Conservation (phyloP, 2,329 filamentous ascomycete species). For the Epicoccum sorghinum region DNA sequence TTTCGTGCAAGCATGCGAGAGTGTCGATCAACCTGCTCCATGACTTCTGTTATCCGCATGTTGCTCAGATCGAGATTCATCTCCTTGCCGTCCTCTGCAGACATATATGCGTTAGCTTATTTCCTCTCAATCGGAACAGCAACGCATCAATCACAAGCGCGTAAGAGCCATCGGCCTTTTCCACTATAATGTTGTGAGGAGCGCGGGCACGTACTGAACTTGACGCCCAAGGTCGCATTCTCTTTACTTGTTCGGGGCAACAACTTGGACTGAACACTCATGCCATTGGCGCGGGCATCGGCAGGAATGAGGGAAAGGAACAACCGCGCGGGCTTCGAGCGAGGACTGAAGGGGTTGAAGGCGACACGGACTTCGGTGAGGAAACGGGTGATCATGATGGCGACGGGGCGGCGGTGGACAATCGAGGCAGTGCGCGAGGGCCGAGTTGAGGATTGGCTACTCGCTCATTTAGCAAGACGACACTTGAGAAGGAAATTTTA, state of each 20-base stretch:
- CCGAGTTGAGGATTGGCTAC: neutral
- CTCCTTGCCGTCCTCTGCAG: constrained; percentile 87
- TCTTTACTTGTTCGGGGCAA: constrained; percentile 73
- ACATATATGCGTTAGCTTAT: constrained; percentile 22
- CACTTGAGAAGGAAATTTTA: neutral
- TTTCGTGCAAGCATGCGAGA: constrained; percentile 81
- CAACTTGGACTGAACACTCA: constrained; percentile 79
- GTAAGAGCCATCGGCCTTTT: too few species aligned
- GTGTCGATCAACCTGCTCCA: constrained; percentile 89
- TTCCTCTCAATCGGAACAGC: too few species aligned
- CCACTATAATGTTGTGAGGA: neutral
- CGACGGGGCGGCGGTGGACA: neutral
- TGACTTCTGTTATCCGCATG: constrained; percentile 82
- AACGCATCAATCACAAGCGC: too few species aligned
- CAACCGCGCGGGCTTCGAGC: constrained; percentile 81
- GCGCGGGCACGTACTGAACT: constrained; percentile 72
- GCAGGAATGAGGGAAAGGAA: constrained; percentile 87
- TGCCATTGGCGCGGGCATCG: constrained; percentile 72
- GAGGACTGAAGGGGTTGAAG: constrained; percentile 89
- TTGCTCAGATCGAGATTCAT: constrained; percentile 81
- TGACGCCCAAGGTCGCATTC: constrained; percentile 72
- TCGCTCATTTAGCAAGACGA: neutral
- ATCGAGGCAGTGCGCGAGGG: neutral
- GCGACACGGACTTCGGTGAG: constrained; percentile 82
- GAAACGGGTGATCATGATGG: constrained; percentile 80